phyloP scores from a whole-genome alignment of 345 rosid species.

The Eucalyptus lansdowneana region DNA sequence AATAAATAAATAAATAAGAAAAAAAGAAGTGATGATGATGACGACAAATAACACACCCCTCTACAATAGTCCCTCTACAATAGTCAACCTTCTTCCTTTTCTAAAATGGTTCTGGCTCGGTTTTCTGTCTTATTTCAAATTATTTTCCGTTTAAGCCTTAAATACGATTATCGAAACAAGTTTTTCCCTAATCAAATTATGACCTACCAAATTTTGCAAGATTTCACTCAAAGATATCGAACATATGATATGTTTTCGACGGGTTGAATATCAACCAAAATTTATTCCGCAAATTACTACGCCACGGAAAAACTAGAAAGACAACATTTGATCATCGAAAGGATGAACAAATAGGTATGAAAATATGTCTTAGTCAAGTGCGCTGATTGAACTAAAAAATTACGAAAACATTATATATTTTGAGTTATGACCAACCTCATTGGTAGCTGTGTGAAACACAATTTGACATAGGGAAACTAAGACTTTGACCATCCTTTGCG shows the following conservation, averaged over 20 bases:
- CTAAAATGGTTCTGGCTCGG: rapidly evolving
- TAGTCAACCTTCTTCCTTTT: too few species aligned
- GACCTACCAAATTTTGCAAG: not conserved
- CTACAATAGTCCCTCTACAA: rapidly evolving
- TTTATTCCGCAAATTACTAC: rapidly evolving
- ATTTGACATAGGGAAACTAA: not conserved
- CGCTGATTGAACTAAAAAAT: not conserved
- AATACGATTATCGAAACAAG: too few species aligned
- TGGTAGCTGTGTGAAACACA: not conserved
- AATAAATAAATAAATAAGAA: too few species aligned
- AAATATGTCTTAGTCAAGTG: not conserved
- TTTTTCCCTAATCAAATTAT: too few species aligned
- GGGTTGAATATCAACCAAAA: rapidly evolving
- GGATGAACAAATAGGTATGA: not conserved
- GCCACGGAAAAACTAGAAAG: not conserved
- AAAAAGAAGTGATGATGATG: too few species aligned
- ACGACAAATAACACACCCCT: too few species aligned
- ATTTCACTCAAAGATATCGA: not conserved
- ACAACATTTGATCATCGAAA: not conserved
- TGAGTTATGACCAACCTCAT: rapidly evolving
- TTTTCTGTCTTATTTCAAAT: too few species aligned
- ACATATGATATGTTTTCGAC: rapidly evolving
- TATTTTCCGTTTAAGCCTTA: too few species aligned
- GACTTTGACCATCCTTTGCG: rapidly evolving
- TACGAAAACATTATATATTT: not conserved